A percentile compares a stretch with the other conserved stretches of the same genome.
phyloP scores from a whole-genome alignment of 164 flowering plant genomes.

The Euptelea pleiosperma region DNA sequence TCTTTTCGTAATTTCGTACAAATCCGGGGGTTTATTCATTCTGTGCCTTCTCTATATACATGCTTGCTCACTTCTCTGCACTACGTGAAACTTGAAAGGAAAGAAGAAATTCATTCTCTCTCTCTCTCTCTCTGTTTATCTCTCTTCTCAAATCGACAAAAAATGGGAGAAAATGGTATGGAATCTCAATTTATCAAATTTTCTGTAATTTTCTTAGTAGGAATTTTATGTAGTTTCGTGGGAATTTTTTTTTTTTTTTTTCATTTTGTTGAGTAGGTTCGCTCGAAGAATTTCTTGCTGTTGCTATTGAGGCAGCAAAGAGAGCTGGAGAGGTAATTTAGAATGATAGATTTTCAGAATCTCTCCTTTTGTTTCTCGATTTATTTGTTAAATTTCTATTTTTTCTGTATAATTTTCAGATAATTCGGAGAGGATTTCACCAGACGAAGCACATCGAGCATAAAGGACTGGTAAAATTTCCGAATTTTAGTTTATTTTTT shows the following conservation, averaged over 20 bases:
- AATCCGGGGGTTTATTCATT: background rate
- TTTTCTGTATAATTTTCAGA: constrained; percentile 34
- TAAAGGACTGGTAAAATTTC: constrained; percentile 63
- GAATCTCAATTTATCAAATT: background rate
- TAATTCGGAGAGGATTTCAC: constrained; percentile 72
- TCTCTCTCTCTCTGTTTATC: too few species aligned
- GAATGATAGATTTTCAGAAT: background rate
- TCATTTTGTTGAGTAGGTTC: constrained; percentile 34
- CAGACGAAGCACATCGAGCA: constrained; percentile 76
- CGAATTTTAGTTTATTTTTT: background rate
- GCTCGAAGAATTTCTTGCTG: constrained; percentile 44
- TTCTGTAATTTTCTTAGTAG: too few species aligned
- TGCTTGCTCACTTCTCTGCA: background rate
- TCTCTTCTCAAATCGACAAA: too few species aligned
- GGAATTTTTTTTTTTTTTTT: background rate
- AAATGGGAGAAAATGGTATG: constrained; percentile 19
- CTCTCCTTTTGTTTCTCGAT: background rate
- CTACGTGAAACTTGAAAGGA: too few species aligned
- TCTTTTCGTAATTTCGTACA: background rate
- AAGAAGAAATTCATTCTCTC: too few species aligned
- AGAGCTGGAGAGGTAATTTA: constrained; percentile 72
- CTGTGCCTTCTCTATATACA: too few species aligned
- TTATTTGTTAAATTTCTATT: background rate
- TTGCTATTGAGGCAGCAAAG: constrained; percentile 83
- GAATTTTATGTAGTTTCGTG: background rate